Evolutionary conservation across 371 early-diverging fungal genomes (phyloP).

Genomic region (Mortierella sp.): DNA sequence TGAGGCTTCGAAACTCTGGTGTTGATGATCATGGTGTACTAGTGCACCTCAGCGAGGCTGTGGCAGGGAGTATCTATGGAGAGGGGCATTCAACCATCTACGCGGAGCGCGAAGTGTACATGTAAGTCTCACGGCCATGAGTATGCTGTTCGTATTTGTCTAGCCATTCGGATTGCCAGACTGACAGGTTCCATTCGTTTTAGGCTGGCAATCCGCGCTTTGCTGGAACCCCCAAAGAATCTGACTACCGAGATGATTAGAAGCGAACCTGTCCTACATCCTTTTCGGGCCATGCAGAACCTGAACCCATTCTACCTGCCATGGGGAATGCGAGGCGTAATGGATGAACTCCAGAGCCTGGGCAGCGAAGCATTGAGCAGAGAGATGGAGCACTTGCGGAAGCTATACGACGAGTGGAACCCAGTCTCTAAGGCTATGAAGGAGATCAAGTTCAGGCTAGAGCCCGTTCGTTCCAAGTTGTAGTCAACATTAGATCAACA

Average conservation of each 20-base stretch:
- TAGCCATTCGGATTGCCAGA: background rate
- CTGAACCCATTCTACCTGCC: constrained; percentile 90
- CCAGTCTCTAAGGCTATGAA: constrained; percentile 75
- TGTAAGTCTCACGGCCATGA: constrained; percentile 40
- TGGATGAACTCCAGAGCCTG: constrained; percentile 71
- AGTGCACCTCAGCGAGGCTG: constrained; percentile 82
- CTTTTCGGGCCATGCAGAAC: constrained; percentile 63
- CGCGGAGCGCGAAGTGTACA: constrained; percentile 87
- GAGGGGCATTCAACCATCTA: constrained; percentile 94
- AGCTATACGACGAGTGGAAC: constrained; percentile 82
- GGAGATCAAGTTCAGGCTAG: constrained; percentile 87
- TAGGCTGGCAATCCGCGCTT: constrained; percentile 52
- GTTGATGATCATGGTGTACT: constrained; percentile 86
- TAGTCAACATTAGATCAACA: no score
- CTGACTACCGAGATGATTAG: constrained; percentile 29
- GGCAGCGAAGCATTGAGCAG: constrained; percentile 59
- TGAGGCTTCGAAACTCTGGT: constrained; percentile 86
- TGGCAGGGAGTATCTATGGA: constrained; percentile 89
- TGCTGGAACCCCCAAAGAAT: constrained; percentile 50
- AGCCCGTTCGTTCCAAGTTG: constrained; percentile 69
- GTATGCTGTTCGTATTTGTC: background rate
- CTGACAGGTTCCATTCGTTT: background rate
- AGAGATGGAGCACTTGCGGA: constrained; percentile 70
- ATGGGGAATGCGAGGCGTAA: constrained; percentile 89
- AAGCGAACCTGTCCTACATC: constrained; percentile 52